Evolutionary conservation across 1,284 basidiomycete species (phyloP), one percentile per base, ranked within the genome.

Genomic region (Apiotrichum siamense): DNA sequence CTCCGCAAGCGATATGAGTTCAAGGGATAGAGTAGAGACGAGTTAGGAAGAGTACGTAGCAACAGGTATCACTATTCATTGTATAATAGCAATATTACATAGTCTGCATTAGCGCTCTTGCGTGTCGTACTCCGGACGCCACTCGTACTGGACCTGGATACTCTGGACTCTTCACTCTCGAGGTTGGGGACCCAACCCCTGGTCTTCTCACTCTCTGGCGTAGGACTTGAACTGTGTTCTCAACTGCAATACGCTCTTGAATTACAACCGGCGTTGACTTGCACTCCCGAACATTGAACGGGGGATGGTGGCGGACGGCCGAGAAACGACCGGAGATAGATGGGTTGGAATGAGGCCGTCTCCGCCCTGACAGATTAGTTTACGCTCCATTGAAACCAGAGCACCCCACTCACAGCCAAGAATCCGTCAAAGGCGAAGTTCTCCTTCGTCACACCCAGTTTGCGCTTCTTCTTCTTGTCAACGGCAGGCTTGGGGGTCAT

Each of bases 1-100:
- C 54, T 78, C 39, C 54, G 77, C 21, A 70, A 73, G 49, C 53
- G 63, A 41, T 75, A 58, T 54, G 57, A 61, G 49, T 73, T 75
- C 48, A 54, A 51, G 17, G 56, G 52, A 11, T 57, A 49, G 37
- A 13, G 5, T 12, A 35, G 24, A 33, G 21, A 35, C 27, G 29
- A 31, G 29, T 15, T 9, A 7, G 33, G 18, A n/a, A 37, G 20
- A 10, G 11, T 25, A 11, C 39, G 33, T 31, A 37, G n/a, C 7
- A 9, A 18, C 11, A 47, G 20, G 1, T 3, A 10, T 32, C 23
- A 45, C 27, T n/a, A 24, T 13, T 18, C 7, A 29, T 17, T 7
- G 12, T n/a, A 18, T 25, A 17, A 21, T 21, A n/a, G 33, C 29
- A 44, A n/a, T n/a, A n/a, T n/a, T n/a, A n/a, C n/a, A n/a, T n/a